Conservation (phyloP, 2,329 filamentous ascomycete species). For the Emericellopsis atlantica region DNA sequence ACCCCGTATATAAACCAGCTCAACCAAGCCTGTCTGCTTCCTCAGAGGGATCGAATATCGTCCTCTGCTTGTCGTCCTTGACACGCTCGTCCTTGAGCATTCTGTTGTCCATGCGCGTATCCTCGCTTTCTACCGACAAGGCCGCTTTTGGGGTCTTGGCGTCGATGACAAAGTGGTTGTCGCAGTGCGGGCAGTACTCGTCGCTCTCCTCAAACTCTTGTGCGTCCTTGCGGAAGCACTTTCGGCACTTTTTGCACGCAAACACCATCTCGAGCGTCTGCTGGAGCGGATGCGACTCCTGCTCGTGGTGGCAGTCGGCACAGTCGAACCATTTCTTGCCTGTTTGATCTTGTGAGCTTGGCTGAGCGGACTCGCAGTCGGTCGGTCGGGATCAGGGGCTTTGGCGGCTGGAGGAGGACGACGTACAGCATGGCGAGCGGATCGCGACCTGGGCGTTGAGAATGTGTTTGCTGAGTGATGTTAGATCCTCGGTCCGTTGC, state of each 20-base stretch:
- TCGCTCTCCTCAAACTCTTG: constrained; percentile 90
- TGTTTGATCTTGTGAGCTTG: constrained; percentile 17
- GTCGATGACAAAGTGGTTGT: constrained; percentile 95
- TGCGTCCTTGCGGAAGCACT: constrained; percentile 92
- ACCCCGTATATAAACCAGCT: constrained; percentile 8
- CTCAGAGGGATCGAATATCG: constrained; percentile 65
- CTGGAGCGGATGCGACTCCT: constrained; percentile 61
- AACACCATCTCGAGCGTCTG: constrained; percentile 84
- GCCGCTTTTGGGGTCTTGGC: constrained; percentile 73
- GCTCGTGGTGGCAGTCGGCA: constrained; percentile 81
- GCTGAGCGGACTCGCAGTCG: not conserved
- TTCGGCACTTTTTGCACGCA: constrained; percentile 97
- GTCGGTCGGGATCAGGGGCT: constrained; percentile 1
- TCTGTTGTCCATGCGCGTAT: constrained; percentile 70
- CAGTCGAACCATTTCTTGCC: constrained; percentile 98
- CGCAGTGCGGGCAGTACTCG: constrained; percentile 97
- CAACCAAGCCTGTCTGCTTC: constrained; percentile 67
- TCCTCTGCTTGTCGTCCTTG: constrained; percentile 41
- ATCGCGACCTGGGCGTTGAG: constrained; percentile 97
- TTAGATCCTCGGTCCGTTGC: not conserved
- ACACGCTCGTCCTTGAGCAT: constrained; percentile 90
- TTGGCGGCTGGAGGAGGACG: constrained; percentile 14
- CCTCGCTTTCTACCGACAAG: constrained; percentile 81
- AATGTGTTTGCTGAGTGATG: constrained; percentile 69
- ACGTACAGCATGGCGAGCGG: constrained; percentile 85